These are phyloP conservation scores for Alternaria triticina DNA, from an alignment of 2,329 filamentous ascomycete genomes.

Conservation along the genomic window DNA sequence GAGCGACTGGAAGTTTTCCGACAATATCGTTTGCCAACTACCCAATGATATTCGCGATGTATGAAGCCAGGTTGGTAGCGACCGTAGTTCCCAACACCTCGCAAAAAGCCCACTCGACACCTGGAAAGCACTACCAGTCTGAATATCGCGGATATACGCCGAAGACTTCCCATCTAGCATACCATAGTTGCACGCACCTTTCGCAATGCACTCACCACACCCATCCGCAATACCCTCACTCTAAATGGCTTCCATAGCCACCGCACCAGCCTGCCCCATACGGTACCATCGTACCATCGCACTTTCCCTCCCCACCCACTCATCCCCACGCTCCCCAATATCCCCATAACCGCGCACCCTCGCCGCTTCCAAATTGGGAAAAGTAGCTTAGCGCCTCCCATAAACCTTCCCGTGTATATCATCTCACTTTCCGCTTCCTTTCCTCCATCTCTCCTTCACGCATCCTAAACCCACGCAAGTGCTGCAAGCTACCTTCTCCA, in stretches of 20 bases:
- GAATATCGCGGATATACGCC: no score
- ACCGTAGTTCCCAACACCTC: neutral
- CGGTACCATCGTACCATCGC: neutral
- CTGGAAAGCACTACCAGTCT: neutral
- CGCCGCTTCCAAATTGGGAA: neutral
- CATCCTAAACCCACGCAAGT: no score
- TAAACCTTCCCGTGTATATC: neutral
- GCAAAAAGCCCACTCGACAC: neutral
- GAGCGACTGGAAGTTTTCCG: neutral
- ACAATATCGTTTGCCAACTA: neutral
- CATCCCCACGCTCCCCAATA: neutral
- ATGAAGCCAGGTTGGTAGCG: neutral
- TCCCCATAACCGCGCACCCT: neutral
- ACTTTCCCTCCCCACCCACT: neutral
- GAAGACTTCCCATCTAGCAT: no score
- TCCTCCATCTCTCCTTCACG: neutral
- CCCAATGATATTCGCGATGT: neutral
- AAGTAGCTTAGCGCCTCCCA: neutral
- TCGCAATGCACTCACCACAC: neutral
- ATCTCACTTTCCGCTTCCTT: neutral
- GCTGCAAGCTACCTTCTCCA: neutral
- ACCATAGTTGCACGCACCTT: neutral
- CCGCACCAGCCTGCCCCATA: neutral
- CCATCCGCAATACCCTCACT: neutral
- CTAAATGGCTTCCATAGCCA: neutral